Percentiles rank a stretch among this genome's conserved stretches.
Conservation (phyloP, 2,329 filamentous ascomycete species). For the Tolypocladium album region DNA sequence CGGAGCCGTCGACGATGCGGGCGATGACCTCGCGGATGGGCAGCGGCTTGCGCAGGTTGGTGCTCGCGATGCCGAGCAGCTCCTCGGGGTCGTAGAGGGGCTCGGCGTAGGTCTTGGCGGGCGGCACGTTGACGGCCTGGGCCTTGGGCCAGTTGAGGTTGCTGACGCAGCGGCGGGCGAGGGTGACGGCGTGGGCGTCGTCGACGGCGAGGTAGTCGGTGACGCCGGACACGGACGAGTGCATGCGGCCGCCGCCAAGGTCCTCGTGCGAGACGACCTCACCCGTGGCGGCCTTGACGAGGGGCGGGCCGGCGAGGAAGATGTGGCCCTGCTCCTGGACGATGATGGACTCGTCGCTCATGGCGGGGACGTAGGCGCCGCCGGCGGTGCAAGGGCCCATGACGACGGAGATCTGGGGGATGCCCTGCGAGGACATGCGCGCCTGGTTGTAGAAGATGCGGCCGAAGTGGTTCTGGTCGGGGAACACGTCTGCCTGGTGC, state of each 20-base stretch:
- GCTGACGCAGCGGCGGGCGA: constrained; percentile 71
- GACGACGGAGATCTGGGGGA: constrained; percentile 88
- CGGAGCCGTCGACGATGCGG: constrained; percentile 80
- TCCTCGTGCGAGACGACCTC: constrained; percentile 88
- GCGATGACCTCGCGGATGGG: constrained; percentile 86
- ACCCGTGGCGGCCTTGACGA: constrained; percentile 93
- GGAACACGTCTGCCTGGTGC: constrained; percentile 92
- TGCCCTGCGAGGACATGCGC: constrained; percentile 77
- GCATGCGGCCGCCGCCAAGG: constrained; percentile 79
- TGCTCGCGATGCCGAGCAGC: constrained; percentile 78
- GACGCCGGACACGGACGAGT: constrained; percentile 84
- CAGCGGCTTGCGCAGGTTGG: constrained; percentile 77
- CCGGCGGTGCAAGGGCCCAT: constrained; percentile 97
- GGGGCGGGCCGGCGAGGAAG: constrained; percentile 85
- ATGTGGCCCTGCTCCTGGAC: constrained; percentile 94
- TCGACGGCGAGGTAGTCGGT: constrained; percentile 93
- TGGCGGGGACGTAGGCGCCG: constrained; percentile 90
- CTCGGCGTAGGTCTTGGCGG: constrained; percentile 48
- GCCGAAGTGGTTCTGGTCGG: constrained; percentile 88
- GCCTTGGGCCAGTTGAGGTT: constrained; percentile 80
- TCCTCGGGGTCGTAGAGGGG: constrained; percentile 73
- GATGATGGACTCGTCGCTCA: constrained; percentile 97
- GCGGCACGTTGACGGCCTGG: constrained; percentile 22
- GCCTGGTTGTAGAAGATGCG: constrained; percentile 99
- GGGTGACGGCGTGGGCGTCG: constrained; percentile 80